A percentile compares a stretch with the other conserved stretches of the same genome.
These are phyloP conservation scores for Heliamphora exappendiculata DNA, from an alignment of 148 eudicot genomes.

Conservation along the genomic window DNA sequence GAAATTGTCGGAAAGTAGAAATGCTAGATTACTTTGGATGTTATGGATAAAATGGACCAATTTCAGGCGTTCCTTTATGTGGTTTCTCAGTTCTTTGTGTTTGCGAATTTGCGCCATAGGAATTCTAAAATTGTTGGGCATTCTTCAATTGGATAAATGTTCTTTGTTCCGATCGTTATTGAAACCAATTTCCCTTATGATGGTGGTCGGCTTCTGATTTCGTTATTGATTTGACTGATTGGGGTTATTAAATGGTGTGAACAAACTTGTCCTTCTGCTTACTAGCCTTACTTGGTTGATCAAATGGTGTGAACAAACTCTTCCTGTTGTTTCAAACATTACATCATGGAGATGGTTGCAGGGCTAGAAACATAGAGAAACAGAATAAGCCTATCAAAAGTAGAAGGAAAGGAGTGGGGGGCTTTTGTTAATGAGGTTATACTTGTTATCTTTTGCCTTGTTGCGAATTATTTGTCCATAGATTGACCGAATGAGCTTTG, in stretches of 20 bases:
- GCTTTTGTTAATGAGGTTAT: too few relatives aligned
- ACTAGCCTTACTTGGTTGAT: too few relatives aligned
- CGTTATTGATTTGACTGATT: neutral
- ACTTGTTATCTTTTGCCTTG: too few relatives aligned
- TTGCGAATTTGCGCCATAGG: neutral
- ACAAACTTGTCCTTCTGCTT: neutral
- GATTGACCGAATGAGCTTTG: too few relatives aligned
- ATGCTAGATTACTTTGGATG: neutral
- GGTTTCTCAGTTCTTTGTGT: neutral
- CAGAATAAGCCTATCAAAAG: too few relatives aligned
- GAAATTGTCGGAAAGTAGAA: neutral
- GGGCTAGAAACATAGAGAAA: too few relatives aligned
- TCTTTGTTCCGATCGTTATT: neutral
- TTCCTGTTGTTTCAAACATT: too few relatives aligned
- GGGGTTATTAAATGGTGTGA: neutral
- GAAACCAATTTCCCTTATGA: neutral
- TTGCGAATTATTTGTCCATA: too few relatives aligned
- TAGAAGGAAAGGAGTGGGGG: too few relatives aligned
- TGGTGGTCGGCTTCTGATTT: neutral
- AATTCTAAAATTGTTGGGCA: neutral
- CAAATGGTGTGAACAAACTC: too few relatives aligned
- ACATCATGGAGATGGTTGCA: too few relatives aligned
- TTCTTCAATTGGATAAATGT: neutral
- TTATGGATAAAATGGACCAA: neutral
- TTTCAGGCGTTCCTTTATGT: neutral